Percentiles rank a stretch among this genome's conserved stretches.
Evolutionary conservation across 495 filamentous ascomycete genomes (phyloP).

Genomic region (Daldinia grandis): DNA sequence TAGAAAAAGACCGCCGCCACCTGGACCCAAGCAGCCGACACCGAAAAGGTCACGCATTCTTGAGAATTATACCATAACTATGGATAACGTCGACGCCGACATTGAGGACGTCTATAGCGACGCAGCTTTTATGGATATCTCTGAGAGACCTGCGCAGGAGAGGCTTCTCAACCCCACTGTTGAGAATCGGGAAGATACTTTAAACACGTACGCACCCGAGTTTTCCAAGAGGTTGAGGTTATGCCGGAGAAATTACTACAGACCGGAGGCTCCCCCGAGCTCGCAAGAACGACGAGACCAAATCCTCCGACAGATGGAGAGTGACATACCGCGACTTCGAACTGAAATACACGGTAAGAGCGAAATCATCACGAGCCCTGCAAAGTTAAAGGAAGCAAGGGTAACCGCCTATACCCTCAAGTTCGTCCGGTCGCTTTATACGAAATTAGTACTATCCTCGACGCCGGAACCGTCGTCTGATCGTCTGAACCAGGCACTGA

Average conservation of each 20-base stretch:
- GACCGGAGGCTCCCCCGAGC: not conserved
- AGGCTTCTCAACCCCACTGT: constrained; percentile 27
- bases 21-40: not conserved
- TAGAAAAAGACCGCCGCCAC: not conserved
- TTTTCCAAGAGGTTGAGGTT: not conserved
- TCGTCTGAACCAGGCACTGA: not conserved
- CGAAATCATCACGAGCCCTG: not conserved
- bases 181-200: constrained; percentile 6
- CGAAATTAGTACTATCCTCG: constrained; percentile 16
- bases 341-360: not conserved
- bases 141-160: not conserved
- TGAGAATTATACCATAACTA: constrained; percentile 17
- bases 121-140: not conserved
- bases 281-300: not conserved
- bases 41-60: not conserved
- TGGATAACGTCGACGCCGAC: constrained; percentile 19
- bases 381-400: constrained; percentile 8
- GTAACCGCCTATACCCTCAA: constrained; percentile 13
- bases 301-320: not conserved
- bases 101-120: constrained; percentile 22
- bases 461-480: not conserved
- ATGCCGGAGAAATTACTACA: constrained; percentile 4
- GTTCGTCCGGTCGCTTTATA: constrained; percentile 25
- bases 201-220: constrained; percentile 5
- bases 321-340: constrained; percentile 4